Evolutionary conservation across 148 eudicot species (phyloP), one percentile per base, ranked within the genome.

Genomic region (Chenopodium formosanum): DNA sequence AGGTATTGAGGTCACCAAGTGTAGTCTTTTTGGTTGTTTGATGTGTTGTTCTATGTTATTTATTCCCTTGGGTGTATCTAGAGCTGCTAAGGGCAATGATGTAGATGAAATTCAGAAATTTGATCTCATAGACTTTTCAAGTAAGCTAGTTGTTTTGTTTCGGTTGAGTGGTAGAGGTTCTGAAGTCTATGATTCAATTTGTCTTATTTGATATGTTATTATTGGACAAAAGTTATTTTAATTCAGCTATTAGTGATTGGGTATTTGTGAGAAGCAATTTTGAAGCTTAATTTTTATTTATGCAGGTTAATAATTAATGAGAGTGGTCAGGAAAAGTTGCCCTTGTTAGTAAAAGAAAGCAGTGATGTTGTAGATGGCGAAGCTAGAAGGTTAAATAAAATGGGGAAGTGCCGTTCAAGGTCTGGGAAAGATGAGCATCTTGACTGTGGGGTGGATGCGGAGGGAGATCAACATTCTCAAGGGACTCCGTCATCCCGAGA

Each of bases 401-500:
- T 83, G 79, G 93, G 86, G 47, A 94, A 88, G 85, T 89, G 90
- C 48, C 98, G 98, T 79, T 86, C 98, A 74, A 91, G 89, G 78
- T 78, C 63, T n/a, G 85, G 89, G 68, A 97, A 92, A 86, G 99
- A 94, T 77, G 92, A 87, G 70, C 88, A 89, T 68, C 87, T 89
- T 76, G 99, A 94, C 44, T 89, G 92, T 89, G 97, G 92, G 58
- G 91, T 86, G 80, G 98, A 95, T 80, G 88, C 68, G n/a, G 99
- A 97, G 81, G 94, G 85, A 65, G 99, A 97, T 86, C 98, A 91
- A 84, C 90, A 89, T 80, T 93, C 89, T 85, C 98, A 89, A 82
- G 99, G 98, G 82, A 78, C 86, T 74, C 82, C 93, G 47, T 86
- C 93, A 31, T 88, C 95, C 12, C 94, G 98, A 29, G 99, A 97